These are phyloP conservation scores for Dipteronia sinensis DNA, from an alignment of 345 rosid species.

Conservation along the genomic window DNA sequence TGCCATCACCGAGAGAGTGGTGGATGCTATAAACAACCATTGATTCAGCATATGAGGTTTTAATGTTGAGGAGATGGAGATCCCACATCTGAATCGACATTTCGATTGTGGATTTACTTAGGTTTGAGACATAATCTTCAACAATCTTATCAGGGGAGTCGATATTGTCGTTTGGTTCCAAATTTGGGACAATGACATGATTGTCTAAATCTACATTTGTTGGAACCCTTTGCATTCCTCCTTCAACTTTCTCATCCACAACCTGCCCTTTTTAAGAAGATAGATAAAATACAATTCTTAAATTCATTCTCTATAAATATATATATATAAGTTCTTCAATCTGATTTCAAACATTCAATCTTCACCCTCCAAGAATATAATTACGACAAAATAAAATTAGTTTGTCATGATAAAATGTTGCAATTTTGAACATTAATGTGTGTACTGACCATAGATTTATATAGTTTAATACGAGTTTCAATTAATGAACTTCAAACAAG, in stretches of 20 bases:
- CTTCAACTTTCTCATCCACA: conserved; percentile 23
- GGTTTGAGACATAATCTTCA: conserved; percentile 36
- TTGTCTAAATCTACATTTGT: conserved; percentile 35
- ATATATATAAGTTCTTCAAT: too few relatives aligned
- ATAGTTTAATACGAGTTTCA: too few relatives aligned
- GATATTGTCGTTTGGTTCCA: neutral
- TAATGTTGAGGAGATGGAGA: conserved; percentile 41
- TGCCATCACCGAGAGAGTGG: conserved; percentile 47
- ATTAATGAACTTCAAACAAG: too few relatives aligned
- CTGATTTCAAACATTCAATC: too few relatives aligned
- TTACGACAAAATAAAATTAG: too few relatives aligned
- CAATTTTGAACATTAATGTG: too few relatives aligned
- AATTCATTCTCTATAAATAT: too few relatives aligned
- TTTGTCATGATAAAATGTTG: too few relatives aligned
- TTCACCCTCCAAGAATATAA: too few relatives aligned
- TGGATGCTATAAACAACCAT: conserved; percentile 32
- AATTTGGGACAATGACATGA: conserved; percentile 30
- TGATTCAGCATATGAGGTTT: conserved; percentile 36
- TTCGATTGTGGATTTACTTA: conserved; percentile 24
- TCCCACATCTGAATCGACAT: conserved; percentile 48
- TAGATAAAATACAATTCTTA: too few relatives aligned
- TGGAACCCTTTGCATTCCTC: conserved; percentile 37
- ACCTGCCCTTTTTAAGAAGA: conserved; percentile 13
- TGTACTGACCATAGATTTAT: too few relatives aligned
- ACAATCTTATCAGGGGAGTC: conserved; percentile 23